Evolutionary conservation across 495 filamentous ascomycete species (phyloP), one percentile per base, ranked within the genome.

Genomic region (Penicillium salamii): DNA sequence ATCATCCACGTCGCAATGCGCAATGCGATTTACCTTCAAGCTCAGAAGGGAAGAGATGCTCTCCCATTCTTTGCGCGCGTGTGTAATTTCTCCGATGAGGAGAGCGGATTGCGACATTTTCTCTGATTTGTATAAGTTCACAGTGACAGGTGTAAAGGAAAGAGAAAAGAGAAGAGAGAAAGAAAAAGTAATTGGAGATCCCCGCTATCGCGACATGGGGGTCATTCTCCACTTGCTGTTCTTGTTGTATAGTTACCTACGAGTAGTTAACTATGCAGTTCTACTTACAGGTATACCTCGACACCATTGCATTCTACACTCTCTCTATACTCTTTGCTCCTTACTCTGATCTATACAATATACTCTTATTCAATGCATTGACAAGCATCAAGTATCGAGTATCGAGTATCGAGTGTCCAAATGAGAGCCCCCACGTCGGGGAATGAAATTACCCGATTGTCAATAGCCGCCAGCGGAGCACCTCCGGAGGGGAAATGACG

Each of bases 41-140:
- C 68, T 74, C 34, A 80, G 64, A 17, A 80, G 65, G 0, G 72
- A 75, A 1, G 70, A 68, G 28, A 82, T 63, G 26, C 69, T 71
- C 52, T 80, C 71, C 82, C 80, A 84, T 57, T 84, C 78, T 45
- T 73, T 73, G 41, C 71, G 65, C 42, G 79, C 72, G 44, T 79
- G 75, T 20, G 72, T 67, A 37, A 85, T 75, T 17, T 62, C 72
- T 44, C 82, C 82, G 53, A 84, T 76, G 40, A 84, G 66, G 14
- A 85, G 72, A 17, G 79, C 78, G 38, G 74, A 59, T 57, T 74
- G 72, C 18, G 57, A 59, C 67, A 74, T 74, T 32, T 36, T 54
- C 46, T 54, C 46, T 48, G 33, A 28, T 39, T 37, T 49, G 32
- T 57, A 39, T n/a, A n/a, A n/a, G n/a, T n/a, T 33, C 39, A 28